Evolutionary conservation across 768 basidiomycete genomes (phyloP).

Genomic region (Xanthoconium stramineum): DNA sequence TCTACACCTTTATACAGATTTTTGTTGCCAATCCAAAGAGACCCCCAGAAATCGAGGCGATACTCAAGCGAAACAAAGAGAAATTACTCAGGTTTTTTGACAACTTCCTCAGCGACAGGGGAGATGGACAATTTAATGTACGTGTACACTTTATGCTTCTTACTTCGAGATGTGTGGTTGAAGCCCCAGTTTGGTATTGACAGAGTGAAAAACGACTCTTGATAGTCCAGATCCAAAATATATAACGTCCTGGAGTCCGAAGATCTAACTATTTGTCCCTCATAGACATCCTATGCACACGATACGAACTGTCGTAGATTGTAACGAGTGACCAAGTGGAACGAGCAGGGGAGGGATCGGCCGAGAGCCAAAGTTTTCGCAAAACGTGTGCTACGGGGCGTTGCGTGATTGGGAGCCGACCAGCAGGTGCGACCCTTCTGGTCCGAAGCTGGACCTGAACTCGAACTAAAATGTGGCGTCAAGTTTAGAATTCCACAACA

Average conservation of each 20-base stretch:
- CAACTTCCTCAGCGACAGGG: constrained; percentile 96
- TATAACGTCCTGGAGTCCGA: constrained; percentile 22
- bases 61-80: constrained; percentile 89
- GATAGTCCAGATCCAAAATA: constrained; percentile 81
- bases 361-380: no score
- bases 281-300: no score
- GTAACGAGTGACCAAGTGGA: no score
- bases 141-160: constrained; percentile 17
- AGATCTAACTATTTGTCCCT: no score
- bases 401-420: no score
- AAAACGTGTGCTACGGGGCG: no score
- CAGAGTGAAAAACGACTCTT: constrained; percentile 95
- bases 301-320: no score
- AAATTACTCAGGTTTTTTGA: constrained; percentile 89
- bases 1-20: constrained; percentile 46
- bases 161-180: background rate
- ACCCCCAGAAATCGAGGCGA: constrained; percentile 88
- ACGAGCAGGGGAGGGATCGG: no score
- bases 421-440: no score
- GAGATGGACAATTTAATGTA: constrained; percentile 94
- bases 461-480: no score
- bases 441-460: no score
- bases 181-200: background rate
- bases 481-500: no score
- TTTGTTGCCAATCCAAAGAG: constrained; percentile 99